phyloP scores from a whole-genome alignment of 23 red algal genomes.

The Pyropia yezoensis region DNA sequence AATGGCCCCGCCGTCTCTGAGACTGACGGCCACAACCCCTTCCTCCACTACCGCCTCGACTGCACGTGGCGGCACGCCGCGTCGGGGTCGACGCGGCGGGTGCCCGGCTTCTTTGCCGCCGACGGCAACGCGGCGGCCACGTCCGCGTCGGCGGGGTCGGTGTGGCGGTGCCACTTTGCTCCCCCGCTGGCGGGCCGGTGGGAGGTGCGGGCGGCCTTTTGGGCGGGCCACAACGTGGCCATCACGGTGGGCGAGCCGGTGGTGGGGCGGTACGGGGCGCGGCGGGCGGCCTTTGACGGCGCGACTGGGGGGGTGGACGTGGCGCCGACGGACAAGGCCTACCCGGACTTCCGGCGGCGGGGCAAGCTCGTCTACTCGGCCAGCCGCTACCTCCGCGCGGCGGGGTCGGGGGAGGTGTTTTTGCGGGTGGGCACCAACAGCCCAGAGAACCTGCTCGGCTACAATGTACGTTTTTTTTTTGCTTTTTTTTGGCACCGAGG shows the following conservation, averaged over 20 bases:
- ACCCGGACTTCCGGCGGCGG: slow-evolving; percentile 14
- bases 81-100: background rate
- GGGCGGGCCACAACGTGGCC: slow-evolving; percentile 14
- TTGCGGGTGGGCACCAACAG: slow-evolving; percentile 41
- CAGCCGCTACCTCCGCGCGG: slow-evolving; percentile 28
- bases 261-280: too few species aligned
- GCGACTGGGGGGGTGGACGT: slow-evolving; percentile 18
- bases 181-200: slow-evolving; percentile 16
- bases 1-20: slow-evolving; percentile 16
- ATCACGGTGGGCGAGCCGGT: slow-evolving; percentile 5
- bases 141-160: slow-evolving; percentile 4
- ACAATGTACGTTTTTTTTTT: slow-evolving; percentile 7
- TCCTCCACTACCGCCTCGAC: slow-evolving; percentile 38
- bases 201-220: slow-evolving; percentile 25
- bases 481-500: too few species aligned
- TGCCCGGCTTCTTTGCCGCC: slow-evolving; percentile 47
- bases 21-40: slow-evolving; percentile 17
- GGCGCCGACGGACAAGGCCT: background rate
- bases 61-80: slow-evolving; percentile 15
- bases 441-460: slow-evolving; percentile 34
- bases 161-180: slow-evolving; percentile 39
- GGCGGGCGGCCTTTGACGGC: slow-evolving; percentile 5
- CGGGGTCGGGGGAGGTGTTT: slow-evolving; percentile 19
- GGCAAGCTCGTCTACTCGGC: slow-evolving; percentile 40
- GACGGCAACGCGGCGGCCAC: slow-evolving; percentile 35